Conservation (phyloP, 1,284 basidiomycete genomes). For the Apiotrichum montevideense region DNA sequence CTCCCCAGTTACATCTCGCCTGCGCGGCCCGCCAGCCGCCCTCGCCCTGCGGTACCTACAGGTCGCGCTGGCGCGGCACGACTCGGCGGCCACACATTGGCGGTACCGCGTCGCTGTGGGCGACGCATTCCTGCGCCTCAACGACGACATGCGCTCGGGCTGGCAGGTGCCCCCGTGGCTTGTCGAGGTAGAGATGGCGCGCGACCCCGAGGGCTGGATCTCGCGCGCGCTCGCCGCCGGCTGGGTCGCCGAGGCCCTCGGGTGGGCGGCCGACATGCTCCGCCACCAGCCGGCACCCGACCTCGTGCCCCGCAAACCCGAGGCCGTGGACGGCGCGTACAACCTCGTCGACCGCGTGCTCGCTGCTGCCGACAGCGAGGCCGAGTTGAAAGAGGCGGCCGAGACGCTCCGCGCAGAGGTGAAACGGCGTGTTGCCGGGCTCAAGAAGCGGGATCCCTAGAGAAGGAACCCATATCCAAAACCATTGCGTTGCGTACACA, state of each 20-base stretch:
- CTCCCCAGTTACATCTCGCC: conserved; percentile 66
- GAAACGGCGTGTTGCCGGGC: conserved; percentile 17
- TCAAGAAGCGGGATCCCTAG: conserved; percentile 10
- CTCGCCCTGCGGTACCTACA: conserved; percentile 85
- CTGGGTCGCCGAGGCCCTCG: conserved; percentile 68
- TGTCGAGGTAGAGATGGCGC: conserved; percentile 50
- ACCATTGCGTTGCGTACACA: no score
- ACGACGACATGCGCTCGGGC: conserved; percentile 48
- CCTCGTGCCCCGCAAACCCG: conserved; percentile 55
- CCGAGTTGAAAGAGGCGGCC: conserved; percentile 46
- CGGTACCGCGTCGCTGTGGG: conserved; percentile 68
- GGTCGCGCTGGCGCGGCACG: conserved; percentile 68
- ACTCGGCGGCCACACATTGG: conserved; percentile 64
- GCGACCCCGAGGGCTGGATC: conserved; percentile 35
- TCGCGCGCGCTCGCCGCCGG: conserved; percentile 59
- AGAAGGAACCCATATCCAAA: no score
- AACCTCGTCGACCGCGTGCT: conserved; percentile 80
- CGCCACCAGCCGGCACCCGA: conserved; percentile 59
- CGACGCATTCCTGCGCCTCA: conserved; percentile 66
- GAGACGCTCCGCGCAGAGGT: conserved; percentile 26
- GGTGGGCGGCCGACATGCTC: conserved; percentile 63
- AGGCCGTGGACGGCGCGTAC: conserved; percentile 70
- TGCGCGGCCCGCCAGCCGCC: conserved; percentile 72
- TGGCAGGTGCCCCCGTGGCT: conserved; percentile 70
- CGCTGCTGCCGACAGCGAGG: conserved; percentile 55